Evolutionary conservation across 768 basidiomycete species (phyloP).

Genomic region (Dioszegia hungarica): DNA sequence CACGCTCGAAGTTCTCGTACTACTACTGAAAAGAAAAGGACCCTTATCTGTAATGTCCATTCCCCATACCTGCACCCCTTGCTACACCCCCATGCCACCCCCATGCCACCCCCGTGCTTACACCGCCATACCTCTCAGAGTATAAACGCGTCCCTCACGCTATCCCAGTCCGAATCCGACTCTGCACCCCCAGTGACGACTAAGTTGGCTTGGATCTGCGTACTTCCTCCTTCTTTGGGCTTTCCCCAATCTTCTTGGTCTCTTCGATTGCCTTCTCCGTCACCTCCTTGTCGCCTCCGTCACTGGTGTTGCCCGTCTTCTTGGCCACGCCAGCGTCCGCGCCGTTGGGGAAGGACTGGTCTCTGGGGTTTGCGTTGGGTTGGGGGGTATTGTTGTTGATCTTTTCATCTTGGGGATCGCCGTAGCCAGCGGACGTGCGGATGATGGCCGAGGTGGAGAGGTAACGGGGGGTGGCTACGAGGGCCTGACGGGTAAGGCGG

Average conservation of each 20-base stretch:
- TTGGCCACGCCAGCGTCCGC: slow-evolving; percentile 17
- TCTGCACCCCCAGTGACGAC: slow-evolving; percentile 40
- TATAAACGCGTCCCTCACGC: too few relatives aligned
- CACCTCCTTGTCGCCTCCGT: slow-evolving; percentile 10
- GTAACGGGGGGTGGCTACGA: slow-evolving; percentile 4
- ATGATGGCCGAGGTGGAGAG: slow-evolving; percentile 11
- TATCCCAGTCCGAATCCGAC: too few relatives aligned
- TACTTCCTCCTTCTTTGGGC: slow-evolving; percentile 36
- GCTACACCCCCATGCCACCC: too few relatives aligned
- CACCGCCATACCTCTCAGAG: too few relatives aligned
- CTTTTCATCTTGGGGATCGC: slow-evolving; percentile 39
- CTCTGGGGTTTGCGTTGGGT: slow-evolving; percentile 1
- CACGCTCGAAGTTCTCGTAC: too few relatives aligned
- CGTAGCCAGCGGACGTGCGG: slow-evolving; percentile 35
- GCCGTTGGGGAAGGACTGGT: slow-evolving; percentile 1
- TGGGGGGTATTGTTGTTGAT: slow-evolving; percentile 28
- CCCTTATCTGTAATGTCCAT: too few relatives aligned
- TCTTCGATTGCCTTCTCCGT: slow-evolving; percentile 30
- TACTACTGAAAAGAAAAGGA: too few relatives aligned
- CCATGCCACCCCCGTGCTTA: too few relatives aligned
- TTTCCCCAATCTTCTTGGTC: slow-evolving; percentile 43
- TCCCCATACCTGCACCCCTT: too few relatives aligned
- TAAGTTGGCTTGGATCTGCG: too few relatives aligned
- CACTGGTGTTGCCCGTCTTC: slow-evolving; percentile 11
- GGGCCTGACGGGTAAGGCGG: too few relatives aligned